Base-by-base conservation (phyloP, 176 grass and related monocot genomes). In the Luzula sylvatica region DNA sequence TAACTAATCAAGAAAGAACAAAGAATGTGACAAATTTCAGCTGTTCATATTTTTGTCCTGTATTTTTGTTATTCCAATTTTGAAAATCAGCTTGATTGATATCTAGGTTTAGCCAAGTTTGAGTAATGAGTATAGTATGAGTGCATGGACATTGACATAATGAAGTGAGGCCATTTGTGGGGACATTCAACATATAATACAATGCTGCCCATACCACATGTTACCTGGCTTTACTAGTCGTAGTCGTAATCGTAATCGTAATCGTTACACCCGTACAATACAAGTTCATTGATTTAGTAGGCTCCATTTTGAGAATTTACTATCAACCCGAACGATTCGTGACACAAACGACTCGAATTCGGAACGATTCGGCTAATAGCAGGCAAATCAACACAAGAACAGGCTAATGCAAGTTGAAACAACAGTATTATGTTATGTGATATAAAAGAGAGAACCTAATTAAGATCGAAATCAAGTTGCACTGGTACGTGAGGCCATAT, bases 1-100 rank as follows among this genome's bases (percentile, higher is more conserved):
- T 18, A 17, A 49, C 24, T 47, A 28, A 70, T 42, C 24, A 43
- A 69, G 17, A 58, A 68, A 24, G 25, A 46, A 50, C 67, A 49
- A 26, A 23, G 53, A 71, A 55, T 46, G 19, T 7, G 67, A 71
- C 53, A 71, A 40, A 71, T 47, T 23, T 58, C 29, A 58, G 45
- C 55, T 50, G 53, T 29, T 60, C 11, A 18, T 21, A 50, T 50
- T 23, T 55, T 46, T 68, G 65, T 68, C 28, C 47, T 56, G 38
- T n/a, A n/a, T 25, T 56, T 56, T 56, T 42, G 23, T 46, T 48
- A 41, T 55, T 4, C 15, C n/a, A n/a, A n/a, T n/a, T n/a, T n/a
- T n/a, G n/a, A n/a, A n/a, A n/a, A n/a, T n/a, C n/a, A n/a, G n/a
- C n/a, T n/a, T n/a, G n/a, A n/a, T n/a, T n/a, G n/a, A n/a, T n/a